These are phyloP conservation scores for Passiflora organensis DNA, from an alignment of 345 rosid species.

Conservation along the genomic window DNA sequence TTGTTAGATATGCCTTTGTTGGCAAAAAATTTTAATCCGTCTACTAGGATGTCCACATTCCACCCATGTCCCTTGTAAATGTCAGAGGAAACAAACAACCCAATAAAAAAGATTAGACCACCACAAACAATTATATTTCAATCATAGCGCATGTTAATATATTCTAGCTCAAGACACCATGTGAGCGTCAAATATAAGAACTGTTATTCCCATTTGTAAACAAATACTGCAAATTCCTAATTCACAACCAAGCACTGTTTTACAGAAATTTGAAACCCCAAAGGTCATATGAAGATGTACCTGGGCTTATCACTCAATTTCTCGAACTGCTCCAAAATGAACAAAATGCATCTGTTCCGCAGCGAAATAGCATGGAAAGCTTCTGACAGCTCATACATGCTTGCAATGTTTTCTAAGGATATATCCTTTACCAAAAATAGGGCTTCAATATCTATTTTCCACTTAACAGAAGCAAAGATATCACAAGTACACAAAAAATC, in stretches of 20 bases:
- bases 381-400: slow-evolving; percentile 98
- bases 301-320: slow-evolving; percentile 70
- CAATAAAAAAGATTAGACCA: too few species aligned
- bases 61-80: too few species aligned
- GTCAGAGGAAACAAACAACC: too few species aligned
- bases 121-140: too few species aligned
- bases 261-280: neutral
- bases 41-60: too few species aligned
- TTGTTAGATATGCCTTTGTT: too few species aligned
- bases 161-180: neutral
- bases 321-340: slow-evolving; percentile 83
- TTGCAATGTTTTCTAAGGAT: slow-evolving; percentile 78
- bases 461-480: slow-evolving; percentile 10
- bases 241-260: neutral
- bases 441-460: slow-evolving; percentile 11
- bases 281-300: slow-evolving; percentile 32
- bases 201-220: neutral
- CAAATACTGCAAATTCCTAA: neutral
- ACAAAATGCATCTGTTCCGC: slow-evolving; percentile 87
- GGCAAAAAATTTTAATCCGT: too few species aligned
- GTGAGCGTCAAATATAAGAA: neutral
- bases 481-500: neutral
- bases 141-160: too few species aligned
- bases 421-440: slow-evolving; percentile 51
- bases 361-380: slow-evolving; percentile 87